Evolutionary conservation across 2,329 filamentous ascomycete genomes (phyloP).

Genomic region (Ophiobolus disseminans): DNA sequence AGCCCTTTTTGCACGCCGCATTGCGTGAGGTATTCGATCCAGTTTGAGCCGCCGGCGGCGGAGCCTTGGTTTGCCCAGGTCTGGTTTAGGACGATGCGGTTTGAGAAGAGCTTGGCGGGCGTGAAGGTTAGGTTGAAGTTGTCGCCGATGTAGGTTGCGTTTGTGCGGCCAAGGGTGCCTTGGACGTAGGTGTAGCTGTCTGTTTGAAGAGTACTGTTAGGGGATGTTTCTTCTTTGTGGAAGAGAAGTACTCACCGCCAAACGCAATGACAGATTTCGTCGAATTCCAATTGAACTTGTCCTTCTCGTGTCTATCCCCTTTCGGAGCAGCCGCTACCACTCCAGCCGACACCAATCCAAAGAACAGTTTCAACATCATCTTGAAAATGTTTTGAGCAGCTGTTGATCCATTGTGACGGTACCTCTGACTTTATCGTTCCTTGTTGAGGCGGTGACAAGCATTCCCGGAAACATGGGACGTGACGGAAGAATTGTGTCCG

Average conservation of each 20-base stretch:
- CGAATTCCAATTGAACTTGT: slow-evolving; percentile 23
- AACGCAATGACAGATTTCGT: slow-evolving; percentile 52
- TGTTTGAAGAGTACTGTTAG: not conserved
- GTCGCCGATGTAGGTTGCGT: slow-evolving; percentile 64
- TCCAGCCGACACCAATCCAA: slow-evolving; percentile 5
- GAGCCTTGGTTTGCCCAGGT: slow-evolving; percentile 47
- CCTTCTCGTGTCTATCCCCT: not conserved
- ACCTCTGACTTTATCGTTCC: not conserved
- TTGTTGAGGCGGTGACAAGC: not conserved
- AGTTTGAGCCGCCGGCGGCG: slow-evolving; percentile 62
- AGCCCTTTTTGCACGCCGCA: slow-evolving; percentile 57
- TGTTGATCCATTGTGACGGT: not conserved
- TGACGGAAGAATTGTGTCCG: slow-evolving; percentile 25
- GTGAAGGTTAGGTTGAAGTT: slow-evolving; percentile 56
- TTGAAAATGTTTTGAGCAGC: not conserved
- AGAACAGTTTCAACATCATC: slow-evolving; percentile 17
- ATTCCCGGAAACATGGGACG: not conserved
- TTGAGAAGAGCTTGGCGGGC: slow-evolving; percentile 52
- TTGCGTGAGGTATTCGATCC: slow-evolving; percentile 61
- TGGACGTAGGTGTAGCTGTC: slow-evolving; percentile 63
- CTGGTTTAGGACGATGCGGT: slow-evolving; percentile 62
- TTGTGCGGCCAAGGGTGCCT: slow-evolving; percentile 59
- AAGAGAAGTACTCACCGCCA: slow-evolving; percentile 29
- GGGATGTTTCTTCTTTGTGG: not conserved
- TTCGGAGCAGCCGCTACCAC: slow-evolving; percentile 4